Percentiles rank a stretch among this genome's conserved stretches.
Evolutionary conservation across 129 eudicot species (phyloP).

Genomic region (Calendula officinalis): DNA sequence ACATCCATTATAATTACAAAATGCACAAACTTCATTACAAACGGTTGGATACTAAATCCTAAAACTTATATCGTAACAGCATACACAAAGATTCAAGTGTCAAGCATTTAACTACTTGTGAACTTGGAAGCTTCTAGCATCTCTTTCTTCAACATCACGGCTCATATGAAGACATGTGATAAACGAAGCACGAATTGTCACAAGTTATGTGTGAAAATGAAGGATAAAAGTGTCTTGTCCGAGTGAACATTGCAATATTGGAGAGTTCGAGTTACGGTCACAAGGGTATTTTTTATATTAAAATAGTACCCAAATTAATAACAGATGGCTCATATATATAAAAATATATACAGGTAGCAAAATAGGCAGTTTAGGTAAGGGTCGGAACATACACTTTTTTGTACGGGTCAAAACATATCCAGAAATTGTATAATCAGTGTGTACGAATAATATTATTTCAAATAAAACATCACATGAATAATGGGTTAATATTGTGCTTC

Average conservation of each 20-base stretch:
- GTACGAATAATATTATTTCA: too few relatives aligned
- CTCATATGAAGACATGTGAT: background rate
- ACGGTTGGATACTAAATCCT: background rate
- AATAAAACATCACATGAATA: too few relatives aligned
- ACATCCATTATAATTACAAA: conserved; percentile 20
- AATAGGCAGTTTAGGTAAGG: too few relatives aligned
- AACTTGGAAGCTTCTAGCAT: conserved; percentile 44
- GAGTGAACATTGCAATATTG: background rate
- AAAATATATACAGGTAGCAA: too few relatives aligned
- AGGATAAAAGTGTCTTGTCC: conserved; percentile 7
- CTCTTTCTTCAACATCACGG: conserved; percentile 65
- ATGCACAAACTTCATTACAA: conserved; percentile 10
- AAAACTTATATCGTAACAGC: background rate
- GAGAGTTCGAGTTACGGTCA: background rate
- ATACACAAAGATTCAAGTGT: conserved; percentile 10
- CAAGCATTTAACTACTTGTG: conserved; percentile 38
- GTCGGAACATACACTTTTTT: too few relatives aligned
- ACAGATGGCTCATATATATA: too few relatives aligned
- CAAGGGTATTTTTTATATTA: too few relatives aligned
- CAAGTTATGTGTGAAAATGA: background rate
- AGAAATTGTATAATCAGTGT: too few relatives aligned
- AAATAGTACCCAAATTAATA: too few relatives aligned
- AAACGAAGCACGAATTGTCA: conserved; percentile 3
- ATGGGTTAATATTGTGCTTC: too few relatives aligned
- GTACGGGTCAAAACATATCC: too few relatives aligned